Base-by-base conservation (phyloP, 2,329 filamentous ascomycete species). In the Aspergillus melleus region DNA sequence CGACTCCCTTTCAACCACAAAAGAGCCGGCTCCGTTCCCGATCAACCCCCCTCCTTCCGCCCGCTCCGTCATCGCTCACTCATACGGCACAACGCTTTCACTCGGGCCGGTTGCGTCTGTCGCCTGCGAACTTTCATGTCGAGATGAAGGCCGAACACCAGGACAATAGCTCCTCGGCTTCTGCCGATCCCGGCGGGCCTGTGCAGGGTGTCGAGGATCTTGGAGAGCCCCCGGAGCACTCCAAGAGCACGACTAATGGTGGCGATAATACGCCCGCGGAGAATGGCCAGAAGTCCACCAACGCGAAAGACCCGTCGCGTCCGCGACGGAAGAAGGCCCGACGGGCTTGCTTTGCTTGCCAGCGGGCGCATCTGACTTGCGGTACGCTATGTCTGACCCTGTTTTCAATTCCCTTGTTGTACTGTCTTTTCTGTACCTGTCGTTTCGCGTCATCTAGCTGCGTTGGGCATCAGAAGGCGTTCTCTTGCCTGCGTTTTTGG, bases 351-450 rank as follows among this genome's bases (percentile, higher is more conserved):
- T 96, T 90, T 85, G 94, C 95, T 64, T 99, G 95, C 78, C 95
- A 99, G 80, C 86, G 94, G 77, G 95, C 95, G 64, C 95, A 99
- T 84, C 82, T 99, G 75, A 99, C 95, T 66, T 99, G 95, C 82
- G 94, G 95, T 98, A 90, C 85, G 93, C 88, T 64, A 67, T n/a
- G 36, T 12, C 36, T n/a, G 16, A n/a, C 36, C 36, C 14, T n/a
- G 36, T 42, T 42, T n/a, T 8, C 14, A 8, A n/a, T n/a, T n/a
- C 14, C 16, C 36, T 42, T n/a, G 36, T 14, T 42, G 36, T 36
- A 4, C 14, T 5, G 11, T 14, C 32, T 14, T 36, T 36, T 14
- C 32, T 14, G 32, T 42, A 16, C 36, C 14, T 6, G 36, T 39
- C 14, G 36, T 12, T n/a, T 16, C 11, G 30, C 30, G 30, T 12